Base-by-base conservation (phyloP, 257 asterid species). In the Gentiana macrophylla region DNA sequence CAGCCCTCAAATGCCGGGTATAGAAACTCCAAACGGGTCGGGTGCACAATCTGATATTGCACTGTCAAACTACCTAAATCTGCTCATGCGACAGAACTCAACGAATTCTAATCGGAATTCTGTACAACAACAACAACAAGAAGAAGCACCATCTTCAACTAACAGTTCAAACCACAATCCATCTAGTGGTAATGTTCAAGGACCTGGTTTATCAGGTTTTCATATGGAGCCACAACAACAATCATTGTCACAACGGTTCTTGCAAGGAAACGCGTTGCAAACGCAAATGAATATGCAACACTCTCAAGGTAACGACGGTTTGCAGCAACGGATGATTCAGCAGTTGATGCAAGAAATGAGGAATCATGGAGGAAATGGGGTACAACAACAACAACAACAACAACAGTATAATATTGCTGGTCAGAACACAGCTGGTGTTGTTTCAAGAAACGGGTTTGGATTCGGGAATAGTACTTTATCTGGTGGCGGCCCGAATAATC, bases 1-100 rank as follows among this genome's bases (percentile, higher is more conserved):
- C 65, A 88, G 72, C 74, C 87, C 71, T 66, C 83, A 74, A 49
- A 64, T 70, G 72, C 80, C 63, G 61, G 72, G 76, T 35, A 75
- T 79, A 60, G 95, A 84, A 52, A 67, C 79, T 49, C 63, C 80
- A 64, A 65, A 73, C 32, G 89, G 94, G 68, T 77, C 96, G 33
- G 24, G 24, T 24, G 90, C 83, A 10, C 94, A 83, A 70, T 80
- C 92, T 36, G 85, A 90, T 70, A 74, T 74, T 63, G 84, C 84
- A 9, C 63, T 83, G 66, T 63, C 81, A 34, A 83, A 77, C 81
- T 92, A 75, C 84, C 97, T 81, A 37, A 88, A 72, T 72, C 52
- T 86, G 77, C 70, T 88, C 59, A 76, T 71, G 74, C 78, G 97
- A 65, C 97, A 92, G 54, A 88, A 76, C 74, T 92, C 98, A 24